Conservation (phyloP, 2,329 filamentous ascomycete genomes). For the Stemphylium beticola region DNA sequence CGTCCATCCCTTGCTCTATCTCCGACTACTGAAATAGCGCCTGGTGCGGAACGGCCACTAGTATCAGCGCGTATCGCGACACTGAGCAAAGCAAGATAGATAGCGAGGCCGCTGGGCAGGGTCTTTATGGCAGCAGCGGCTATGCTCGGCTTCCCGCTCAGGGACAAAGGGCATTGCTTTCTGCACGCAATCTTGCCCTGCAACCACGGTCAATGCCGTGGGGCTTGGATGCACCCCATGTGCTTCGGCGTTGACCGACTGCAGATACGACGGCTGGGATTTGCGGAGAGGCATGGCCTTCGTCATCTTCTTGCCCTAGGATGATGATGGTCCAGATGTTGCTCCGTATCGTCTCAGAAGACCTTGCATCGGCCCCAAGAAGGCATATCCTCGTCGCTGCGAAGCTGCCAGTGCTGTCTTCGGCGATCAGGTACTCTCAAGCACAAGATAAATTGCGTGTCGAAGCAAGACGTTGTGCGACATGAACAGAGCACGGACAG, state of each 20-base stretch:
- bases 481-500: conserved; percentile 20
- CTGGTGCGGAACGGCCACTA: background rate
- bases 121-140: conserved; percentile 19
- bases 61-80: conserved; percentile 18
- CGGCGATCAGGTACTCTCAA: conserved; percentile 9
- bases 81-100: conserved; percentile 5
- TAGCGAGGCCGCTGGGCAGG: conserved; percentile 1
- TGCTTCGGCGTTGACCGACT: conserved; percentile 5
- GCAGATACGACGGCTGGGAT: conserved; percentile 6
- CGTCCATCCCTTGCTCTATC: background rate
- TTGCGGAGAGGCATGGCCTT: conserved; percentile 1
- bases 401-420: conserved; percentile 17
- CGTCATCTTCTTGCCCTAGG: conserved; percentile 3
- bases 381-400: background rate
- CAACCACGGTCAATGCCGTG: conserved; percentile 13
- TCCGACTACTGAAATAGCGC: background rate
- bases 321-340: background rate
- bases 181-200: conserved; percentile 29
- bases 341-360: conserved; percentile 4
- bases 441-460: background rate
- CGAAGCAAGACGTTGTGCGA: background rate
- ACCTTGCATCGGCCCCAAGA: background rate
- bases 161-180: conserved; percentile 16
- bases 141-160: conserved; percentile 26
- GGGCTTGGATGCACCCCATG: background rate